Percentiles rank a stretch among this genome's conserved stretches.
These are phyloP conservation scores for Polyporus tsugae DNA, from an alignment of 1,284 basidiomycete genomes.

Conservation along the genomic window DNA sequence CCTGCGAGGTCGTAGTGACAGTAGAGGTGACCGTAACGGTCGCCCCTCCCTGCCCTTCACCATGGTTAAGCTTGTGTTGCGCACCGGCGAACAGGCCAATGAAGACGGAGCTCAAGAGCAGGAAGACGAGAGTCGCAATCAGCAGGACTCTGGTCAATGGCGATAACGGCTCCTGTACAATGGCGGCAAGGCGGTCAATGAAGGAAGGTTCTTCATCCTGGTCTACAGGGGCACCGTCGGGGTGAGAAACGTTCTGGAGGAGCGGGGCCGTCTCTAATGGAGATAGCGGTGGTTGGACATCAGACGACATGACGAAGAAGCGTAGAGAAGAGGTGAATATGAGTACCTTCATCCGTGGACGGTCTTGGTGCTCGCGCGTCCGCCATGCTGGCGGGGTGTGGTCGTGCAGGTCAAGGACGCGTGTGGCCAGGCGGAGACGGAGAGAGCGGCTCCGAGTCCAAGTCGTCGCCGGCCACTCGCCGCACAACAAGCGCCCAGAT, in stretches of 20 bases:
- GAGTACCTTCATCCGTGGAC: constrained; percentile 39
- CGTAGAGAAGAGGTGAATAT: constrained; percentile 4
- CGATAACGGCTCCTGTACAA: constrained; percentile 80
- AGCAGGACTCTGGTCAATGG: constrained; percentile 88
- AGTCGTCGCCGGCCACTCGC: constrained; percentile 9
- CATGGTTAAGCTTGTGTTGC: constrained; percentile 74
- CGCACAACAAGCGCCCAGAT: neutral
- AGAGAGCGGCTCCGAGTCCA: neutral
- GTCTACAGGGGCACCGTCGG: constrained; percentile 31
- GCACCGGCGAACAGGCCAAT: constrained; percentile 93
- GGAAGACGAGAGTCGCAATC: constrained; percentile 75
- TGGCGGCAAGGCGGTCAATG: constrained; percentile 59
- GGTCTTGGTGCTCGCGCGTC: constrained; percentile 35
- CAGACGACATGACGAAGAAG: constrained; percentile 25
- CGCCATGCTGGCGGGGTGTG: constrained; percentile 35
- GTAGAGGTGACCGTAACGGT: constrained; percentile 43
- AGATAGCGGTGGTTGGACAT: constrained; percentile 16
- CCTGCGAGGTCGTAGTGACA: constrained; percentile 38
- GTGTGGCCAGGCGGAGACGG: constrained; percentile 14
- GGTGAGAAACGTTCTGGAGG: constrained; percentile 41
- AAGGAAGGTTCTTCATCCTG: constrained; percentile 38
- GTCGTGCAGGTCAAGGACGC: constrained; percentile 17
- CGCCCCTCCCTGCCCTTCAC: constrained; percentile 43
- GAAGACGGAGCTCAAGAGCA: constrained; percentile 87
- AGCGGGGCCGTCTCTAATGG: constrained; percentile 42